phyloP scores from a whole-genome alignment of 208 protist species.

The Leptomonas seymouri region DNA sequence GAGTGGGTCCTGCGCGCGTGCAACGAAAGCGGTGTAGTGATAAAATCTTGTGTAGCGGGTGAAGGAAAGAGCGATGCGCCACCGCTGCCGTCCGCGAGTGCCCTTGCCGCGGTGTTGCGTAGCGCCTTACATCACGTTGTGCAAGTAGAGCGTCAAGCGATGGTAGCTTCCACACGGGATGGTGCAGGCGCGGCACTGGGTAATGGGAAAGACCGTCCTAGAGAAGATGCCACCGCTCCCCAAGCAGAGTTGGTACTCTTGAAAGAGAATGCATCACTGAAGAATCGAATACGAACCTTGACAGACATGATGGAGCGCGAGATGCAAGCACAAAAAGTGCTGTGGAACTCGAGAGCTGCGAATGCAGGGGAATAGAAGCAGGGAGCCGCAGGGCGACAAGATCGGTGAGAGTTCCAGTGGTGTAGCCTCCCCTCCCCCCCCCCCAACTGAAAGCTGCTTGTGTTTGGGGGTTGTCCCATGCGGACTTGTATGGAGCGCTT shows the following conservation, averaged over 20 bases:
- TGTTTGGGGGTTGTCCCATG: no score
- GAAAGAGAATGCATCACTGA: constrained; percentile 55
- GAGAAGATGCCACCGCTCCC: background rate
- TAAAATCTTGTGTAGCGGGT: background rate
- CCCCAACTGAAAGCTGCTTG: no score
- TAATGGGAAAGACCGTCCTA: background rate
- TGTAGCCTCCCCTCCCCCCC: no score
- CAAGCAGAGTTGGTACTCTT: constrained; percentile 10
- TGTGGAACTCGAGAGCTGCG: constrained; percentile 14
- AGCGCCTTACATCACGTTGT: constrained; percentile 14
- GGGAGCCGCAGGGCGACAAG: no score
- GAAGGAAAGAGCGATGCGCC: no score
- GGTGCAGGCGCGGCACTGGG: no score
- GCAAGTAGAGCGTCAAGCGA: constrained; percentile 9
- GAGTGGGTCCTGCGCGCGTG: constrained; percentile 26
- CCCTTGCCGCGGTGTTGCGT: constrained; percentile 26
- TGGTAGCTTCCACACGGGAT: no score
- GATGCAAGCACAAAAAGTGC: constrained; percentile 35
- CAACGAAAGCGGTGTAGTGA: constrained; percentile 2
- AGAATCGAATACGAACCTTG: constrained; percentile 53
- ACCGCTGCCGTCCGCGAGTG: background rate
- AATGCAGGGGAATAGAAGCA: no score
- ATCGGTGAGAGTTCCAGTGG: no score
- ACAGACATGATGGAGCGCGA: constrained; percentile 64
- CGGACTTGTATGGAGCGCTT: no score